Evolutionary conservation across 139 green algal species (phyloP), one percentile per base, ranked within the genome.

Genomic region (Chlorokybus atmophyticus): DNA sequence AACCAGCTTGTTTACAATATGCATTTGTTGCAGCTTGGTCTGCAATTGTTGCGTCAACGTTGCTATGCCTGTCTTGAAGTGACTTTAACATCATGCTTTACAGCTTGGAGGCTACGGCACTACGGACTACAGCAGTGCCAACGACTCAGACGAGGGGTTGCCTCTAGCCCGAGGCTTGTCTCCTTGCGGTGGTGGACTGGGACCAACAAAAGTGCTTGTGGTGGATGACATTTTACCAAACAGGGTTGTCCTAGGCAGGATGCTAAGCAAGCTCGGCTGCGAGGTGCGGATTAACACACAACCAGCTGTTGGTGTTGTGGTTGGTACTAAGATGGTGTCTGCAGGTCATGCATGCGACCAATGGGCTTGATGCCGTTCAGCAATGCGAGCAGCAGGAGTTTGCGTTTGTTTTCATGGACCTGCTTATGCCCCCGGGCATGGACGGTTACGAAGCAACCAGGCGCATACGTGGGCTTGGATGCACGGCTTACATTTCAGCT

Each of bases 161-260:
- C n/a, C n/a, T n/a, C n/a, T n/a, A n/a, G n/a, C n/a, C n/a, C n/a
- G n/a, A n/a, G n/a, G n/a, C n/a, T n/a, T n/a, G n/a, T n/a, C n/a
- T n/a, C n/a, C n/a, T n/a, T n/a, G n/a, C n/a, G n/a, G n/a, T n/a
- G n/a, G n/a, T n/a, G n/a, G n/a, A n/a, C n/a, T n/a, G n/a, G 14
- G 17, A 44, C 14, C 38, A 17, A 44, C 17, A 23, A 52, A 52
- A 24, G 51, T 58, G 10, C 51, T 58, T 6, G 30, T 58, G 5
- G 51, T 58, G 6, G 51, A 58, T 51, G 32, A 42, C 30, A 48
- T 42, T 26, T 10, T 52, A 7, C 30, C 51, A 21, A 42, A 58
- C 32, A 21, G 51, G 7, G 51, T 48, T 5, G 51, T 58, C 23
- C 51, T 58, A n/a, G 10, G 14, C 51, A 58, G 51, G 51, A 58